A percentile compares a stretch with the other conserved stretches of the same genome.
Evolutionary conservation across 1,139 yeast species (phyloP).

Genomic region (Cylindricascospora bacillispora): DNA sequence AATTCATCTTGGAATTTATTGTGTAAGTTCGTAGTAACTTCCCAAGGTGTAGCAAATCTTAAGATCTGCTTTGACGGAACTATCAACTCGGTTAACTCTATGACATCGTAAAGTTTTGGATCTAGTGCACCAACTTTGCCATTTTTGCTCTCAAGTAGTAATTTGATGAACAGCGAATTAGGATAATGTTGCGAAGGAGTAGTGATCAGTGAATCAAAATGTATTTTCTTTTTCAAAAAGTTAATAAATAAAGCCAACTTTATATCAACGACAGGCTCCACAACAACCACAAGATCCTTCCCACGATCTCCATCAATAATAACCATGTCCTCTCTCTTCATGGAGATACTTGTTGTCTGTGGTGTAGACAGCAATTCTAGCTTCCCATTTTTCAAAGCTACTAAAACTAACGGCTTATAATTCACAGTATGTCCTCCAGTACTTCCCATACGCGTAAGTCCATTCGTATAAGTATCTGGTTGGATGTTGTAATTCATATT

Average conservation of each 20-base stretch:
- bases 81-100: constrained; percentile 25
- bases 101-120: constrained; percentile 26
- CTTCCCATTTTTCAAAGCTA: constrained; percentile 79
- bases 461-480: constrained; percentile 1
- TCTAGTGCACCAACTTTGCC: constrained; percentile 17
- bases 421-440: constrained; percentile 16
- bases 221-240: constrained; percentile 52
- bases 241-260: constrained; percentile 78
- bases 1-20: constrained; percentile 31
- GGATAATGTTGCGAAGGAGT: constrained; percentile 21
- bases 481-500: constrained; percentile 10
- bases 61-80: constrained; percentile 58
- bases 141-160: constrained; percentile 16
- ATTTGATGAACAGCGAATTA: constrained; percentile 17
- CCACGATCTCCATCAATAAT: constrained; percentile 97
- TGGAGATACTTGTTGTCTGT: constrained; percentile 38
- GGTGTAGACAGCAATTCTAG: constrained; percentile 73
- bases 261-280: constrained; percentile 50
- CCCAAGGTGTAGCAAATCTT: constrained; percentile 34
- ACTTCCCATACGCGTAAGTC: constrained; percentile 3
- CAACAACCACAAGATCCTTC: constrained; percentile 72
- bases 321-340: constrained; percentile 65
- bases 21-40: constrained; percentile 26
- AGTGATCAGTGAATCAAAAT: constrained; percentile 25
- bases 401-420: constrained; percentile 43